These are phyloP conservation scores for Hylodesmum podocarpum DNA, from an alignment of 306 rosid species.

Conservation along the genomic window DNA sequence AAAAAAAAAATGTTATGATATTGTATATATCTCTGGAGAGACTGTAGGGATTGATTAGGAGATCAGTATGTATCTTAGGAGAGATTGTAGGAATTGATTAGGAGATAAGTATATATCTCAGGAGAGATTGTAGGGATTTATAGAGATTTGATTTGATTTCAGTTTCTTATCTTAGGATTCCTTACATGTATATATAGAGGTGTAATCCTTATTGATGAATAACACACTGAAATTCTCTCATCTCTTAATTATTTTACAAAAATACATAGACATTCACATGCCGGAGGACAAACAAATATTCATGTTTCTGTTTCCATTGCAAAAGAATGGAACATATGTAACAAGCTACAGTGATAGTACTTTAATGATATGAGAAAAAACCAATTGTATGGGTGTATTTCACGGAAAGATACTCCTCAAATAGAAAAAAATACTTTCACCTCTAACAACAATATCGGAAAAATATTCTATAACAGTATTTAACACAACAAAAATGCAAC, in stretches of 20 bases:
- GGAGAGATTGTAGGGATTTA: no score
- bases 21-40: no score
- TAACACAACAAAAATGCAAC: neutral
- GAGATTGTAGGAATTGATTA: no score
- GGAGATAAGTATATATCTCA: no score
- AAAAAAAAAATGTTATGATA: neutral
- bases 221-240: no score
- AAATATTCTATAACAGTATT: neutral
- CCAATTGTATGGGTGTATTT: neutral
- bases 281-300: neutral
- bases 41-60: no score
- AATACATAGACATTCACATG: neutral
- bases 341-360: neutral
- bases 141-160: no score
- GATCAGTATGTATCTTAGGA: no score
- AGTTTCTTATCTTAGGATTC: no score
- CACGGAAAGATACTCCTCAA: neutral
- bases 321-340: neutral
- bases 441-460: neutral
- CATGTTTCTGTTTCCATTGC: neutral
- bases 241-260: no score
- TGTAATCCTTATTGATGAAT: no score
- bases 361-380: neutral
- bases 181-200: no score
- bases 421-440: neutral